Base-by-base conservation (phyloP, 164 flowering plant species). In the Magnolia officinalis region DNA sequence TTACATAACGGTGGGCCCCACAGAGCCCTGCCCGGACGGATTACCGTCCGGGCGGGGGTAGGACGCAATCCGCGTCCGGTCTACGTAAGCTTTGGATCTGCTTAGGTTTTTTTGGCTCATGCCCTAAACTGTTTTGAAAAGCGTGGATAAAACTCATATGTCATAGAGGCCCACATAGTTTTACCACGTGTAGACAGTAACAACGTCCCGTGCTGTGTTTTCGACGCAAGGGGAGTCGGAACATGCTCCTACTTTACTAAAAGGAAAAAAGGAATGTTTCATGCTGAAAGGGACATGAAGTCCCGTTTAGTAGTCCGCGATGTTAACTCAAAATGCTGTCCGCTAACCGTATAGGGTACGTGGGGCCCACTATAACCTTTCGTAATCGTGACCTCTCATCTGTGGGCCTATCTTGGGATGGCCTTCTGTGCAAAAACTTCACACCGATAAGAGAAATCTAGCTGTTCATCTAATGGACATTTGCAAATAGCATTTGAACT, bases 201-300 rank as follows among this genome's bases (percentile, higher is more conserved):
- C 29, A 26, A 26, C 29, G 45, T 37, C 45, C 45, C 6, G 45
- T 37, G 45, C 45, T 37, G 45, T 37, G 45, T 37, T 3, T 5
- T 37, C 45, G 4, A 37, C 45, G 45, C 45, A 37, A 37, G 4
- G 6, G 45, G 45, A 37, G 45, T 6, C 10, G 18, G 24, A 21
- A 72, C n/a, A 72, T 72, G 66, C 67, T 61, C 23, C 65, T 72
- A 1, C 55, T 16, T 70, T 31, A 9, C 72, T 49, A 24, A 67
- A 29, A 37, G 26, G 49, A 29, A 5, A 9, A 9, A 49, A 70
- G 55, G 18, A n/a, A 70, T 0, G 70, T 23, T n/a, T 50, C 9
- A 52, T n/a, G 63, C 19, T 51, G 14, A 51, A 14, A 72, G 26
- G 23, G 58, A 51, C 63, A 8, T 2, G 50, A 8, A 29, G 11